These are phyloP conservation scores for Prunus mira DNA, from an alignment of 306 rosid genomes.

Conservation along the genomic window DNA sequence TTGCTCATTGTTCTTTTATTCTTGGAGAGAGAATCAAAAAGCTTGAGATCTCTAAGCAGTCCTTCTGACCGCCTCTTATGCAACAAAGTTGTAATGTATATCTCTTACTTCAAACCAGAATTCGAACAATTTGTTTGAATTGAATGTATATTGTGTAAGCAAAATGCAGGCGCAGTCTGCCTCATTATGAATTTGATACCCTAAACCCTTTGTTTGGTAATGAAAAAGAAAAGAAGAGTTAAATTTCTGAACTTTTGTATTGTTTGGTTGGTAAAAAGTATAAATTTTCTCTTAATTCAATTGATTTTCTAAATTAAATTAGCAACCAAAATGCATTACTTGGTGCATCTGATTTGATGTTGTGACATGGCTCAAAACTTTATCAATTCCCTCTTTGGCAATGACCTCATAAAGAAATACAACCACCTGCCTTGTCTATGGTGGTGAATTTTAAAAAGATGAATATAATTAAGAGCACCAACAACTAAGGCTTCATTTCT, in stretches of 20 bases:
- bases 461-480: no score
- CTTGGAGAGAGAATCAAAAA: slow-evolving; percentile 13
- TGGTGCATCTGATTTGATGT: slow-evolving; percentile 1
- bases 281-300: no score
- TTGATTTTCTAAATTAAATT: no score
- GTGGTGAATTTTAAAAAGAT: no score
- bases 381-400: slow-evolving; percentile 3
- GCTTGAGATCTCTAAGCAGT: slow-evolving; percentile 14
- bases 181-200: slow-evolving; percentile 12
- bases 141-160: slow-evolving; percentile 19
- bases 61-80: no score
- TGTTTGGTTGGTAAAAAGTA: neutral
- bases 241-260: neutral
- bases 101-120: slow-evolving; percentile 19
- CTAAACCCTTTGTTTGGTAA: neutral
- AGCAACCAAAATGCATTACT: no score
- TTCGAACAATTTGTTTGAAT: slow-evolving; percentile 17
- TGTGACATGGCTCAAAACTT: neutral
- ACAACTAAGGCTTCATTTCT: neutral
- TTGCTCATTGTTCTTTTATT: slow-evolving; percentile 24
- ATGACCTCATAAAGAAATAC: no score
- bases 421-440: no score
- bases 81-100: slow-evolving; percentile 18
- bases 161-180: neutral
- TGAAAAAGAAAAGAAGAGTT: neutral